A percentile compares a stretch with the other conserved stretches of the same genome.
Evolutionary conservation across 2,329 filamentous ascomycete species (phyloP).

Genomic region (Sclerotinia sclerotiorum): DNA sequence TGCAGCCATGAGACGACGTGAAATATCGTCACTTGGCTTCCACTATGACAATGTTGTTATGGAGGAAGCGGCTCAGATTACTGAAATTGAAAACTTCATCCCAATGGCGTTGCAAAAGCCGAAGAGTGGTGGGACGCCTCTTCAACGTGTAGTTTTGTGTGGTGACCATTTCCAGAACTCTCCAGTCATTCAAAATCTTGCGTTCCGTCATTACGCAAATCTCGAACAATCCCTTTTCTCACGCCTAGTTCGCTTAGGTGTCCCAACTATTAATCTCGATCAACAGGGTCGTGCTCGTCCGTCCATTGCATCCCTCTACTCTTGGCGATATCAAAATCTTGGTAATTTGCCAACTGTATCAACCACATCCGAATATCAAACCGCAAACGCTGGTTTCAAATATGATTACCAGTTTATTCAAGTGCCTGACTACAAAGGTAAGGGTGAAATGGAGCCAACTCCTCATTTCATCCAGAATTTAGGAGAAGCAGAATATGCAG

Average conservation of each 20-base stretch:
- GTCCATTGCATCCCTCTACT: conserved; percentile 84
- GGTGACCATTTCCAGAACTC: conserved; percentile 97
- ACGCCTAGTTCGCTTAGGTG: conserved; percentile 82
- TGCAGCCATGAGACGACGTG: conserved; percentile 87
- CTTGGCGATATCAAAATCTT: conserved; percentile 85
- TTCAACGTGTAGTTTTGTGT: conserved; percentile 88
- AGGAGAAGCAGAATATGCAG: conserved; percentile 94
- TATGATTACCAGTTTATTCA: conserved; percentile 97
- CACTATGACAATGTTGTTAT: conserved; percentile 97
- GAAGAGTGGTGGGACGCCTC: conserved; percentile 66
- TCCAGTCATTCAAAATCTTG: conserved; percentile 89
- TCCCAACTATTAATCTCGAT: conserved; percentile 87
- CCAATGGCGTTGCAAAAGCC: conserved; percentile 88
- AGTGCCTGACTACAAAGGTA: conserved; percentile 87
- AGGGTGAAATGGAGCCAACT: conserved; percentile 83
- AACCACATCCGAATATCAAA: conserved; percentile 66
- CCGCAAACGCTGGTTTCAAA: conserved; percentile 86
- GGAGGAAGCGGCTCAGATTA: conserved; percentile 98
- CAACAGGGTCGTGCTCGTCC: conserved; percentile 90
- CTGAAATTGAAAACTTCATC: conserved; percentile 95
- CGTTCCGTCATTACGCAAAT: conserved; percentile 92
- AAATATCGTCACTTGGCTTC: conserved; percentile 90
- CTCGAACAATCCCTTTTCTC: conserved; percentile 95
- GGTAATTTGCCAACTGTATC: conserved; percentile 77
- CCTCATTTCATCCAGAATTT: conserved; percentile 96